Evolutionary conservation across 805 yeast species (phyloP), one percentile per base, ranked within the genome.

Genomic region (Candida takata): DNA sequence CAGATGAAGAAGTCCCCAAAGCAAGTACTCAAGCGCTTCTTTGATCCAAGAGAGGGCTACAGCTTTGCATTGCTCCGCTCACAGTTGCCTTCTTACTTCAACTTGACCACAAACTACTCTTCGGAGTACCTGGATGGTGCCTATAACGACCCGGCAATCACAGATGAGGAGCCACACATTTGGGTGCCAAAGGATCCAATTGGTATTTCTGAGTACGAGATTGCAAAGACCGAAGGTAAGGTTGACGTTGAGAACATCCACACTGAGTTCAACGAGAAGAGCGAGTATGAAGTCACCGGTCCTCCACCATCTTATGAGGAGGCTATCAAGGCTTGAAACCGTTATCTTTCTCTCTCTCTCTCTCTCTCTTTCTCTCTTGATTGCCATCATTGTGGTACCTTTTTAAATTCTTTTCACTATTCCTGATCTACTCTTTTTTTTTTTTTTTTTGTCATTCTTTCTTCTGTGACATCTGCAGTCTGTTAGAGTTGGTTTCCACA

Each of bases 151-250:
- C 84, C 85, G 17, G 70, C 72, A 27, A 69, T 76, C 26, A 58
- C 53, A n/a, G 78, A 67, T 23, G 69, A 61, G 7, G 75, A 64
- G 41, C 84, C 86, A 21, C 70, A 70, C 38, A 63, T 81, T 33
- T 84, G 94, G 94, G 63, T 82, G 42, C 76, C 82, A 29, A 70
- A 64, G 45, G 94, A 84, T 57, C 62, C 70, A 6, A 60, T 77
- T 64, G 90, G 92, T 5, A 65, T 84, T 36, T 70, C 84, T 13
- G 69, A 70, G 33, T 67, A 70, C 38, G 78, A 80, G 52, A 70
- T 77, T 43, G 62, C 62, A 24, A 69, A 69, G 44, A 77, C 83
- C 10, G 57, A 67, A n/a, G 76, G 72, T 20, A 65, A 65, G 32
- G 72, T 79, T 17, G 66, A 67, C 40, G 77, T 78, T 6, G 60